Base-by-base conservation (phyloP, 768 basidiomycete species). In the Boletus reticulatus region DNA sequence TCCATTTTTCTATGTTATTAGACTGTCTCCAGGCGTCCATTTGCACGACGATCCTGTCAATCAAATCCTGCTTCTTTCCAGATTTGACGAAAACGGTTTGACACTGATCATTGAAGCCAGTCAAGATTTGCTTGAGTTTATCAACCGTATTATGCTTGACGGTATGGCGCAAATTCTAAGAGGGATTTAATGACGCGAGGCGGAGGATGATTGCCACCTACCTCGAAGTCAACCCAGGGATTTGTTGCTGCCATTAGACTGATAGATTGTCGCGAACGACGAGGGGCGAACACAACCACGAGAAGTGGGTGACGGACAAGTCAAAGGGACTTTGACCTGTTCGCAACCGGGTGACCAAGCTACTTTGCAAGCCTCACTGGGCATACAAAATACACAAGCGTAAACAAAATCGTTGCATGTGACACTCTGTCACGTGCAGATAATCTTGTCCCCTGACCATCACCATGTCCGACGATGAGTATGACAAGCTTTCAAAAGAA, bases 11-110 rank as follows among this genome's bases (percentile, higher is more conserved):
- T 47, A 80, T 73, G 53, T 78, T 75, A 65, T 80, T 82, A 2
- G 72, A 68, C 49, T 70, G 68, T 66, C 80, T 80, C 86, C 88
- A 91, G 49, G 64, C 55, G 57, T 88, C 84, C 62, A 93, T 72
- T 58, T 79, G 75, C 9, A 63, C 61, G 43, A 81, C 72, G 57
- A 94, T 86, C 58, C 89, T 80, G 68, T 92, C 88, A 67, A 92
- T 91, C 45, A 93, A 80, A 34, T 93, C 92, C 63, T 91, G 88
- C 67, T 94, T 94, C 76, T 89, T 92, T 27, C 92, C 92, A 12
- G 88, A 79, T 71, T 89, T 91, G 51, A 81, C 76, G 29, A 92
- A 75, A 62, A 80, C 78, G 5, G 83, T 81, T 50, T 74, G 73
- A 66, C 90, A 92, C 69, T 91, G 86, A 37, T 89, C 88, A 74